Percentiles rank a stretch among this genome's conserved stretches.
Conservation (phyloP, 148 eudicot genomes). For the Polygonum aviculare region DNA sequence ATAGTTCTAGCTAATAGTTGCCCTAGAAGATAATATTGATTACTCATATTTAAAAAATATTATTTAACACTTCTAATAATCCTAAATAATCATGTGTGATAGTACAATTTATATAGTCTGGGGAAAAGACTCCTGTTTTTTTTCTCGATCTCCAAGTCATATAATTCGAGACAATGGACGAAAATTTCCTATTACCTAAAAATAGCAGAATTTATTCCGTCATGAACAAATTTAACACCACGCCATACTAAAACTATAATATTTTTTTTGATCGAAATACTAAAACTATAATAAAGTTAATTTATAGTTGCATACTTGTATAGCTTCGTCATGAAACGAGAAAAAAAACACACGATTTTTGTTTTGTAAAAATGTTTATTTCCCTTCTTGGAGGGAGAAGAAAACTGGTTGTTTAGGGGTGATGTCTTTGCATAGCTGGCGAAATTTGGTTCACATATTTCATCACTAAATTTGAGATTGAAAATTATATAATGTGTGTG, state of each 20-base stretch:
- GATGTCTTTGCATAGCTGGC: not conserved
- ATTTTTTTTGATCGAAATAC: too few relatives aligned
- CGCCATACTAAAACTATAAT: too few relatives aligned
- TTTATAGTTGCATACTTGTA: not conserved
- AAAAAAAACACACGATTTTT: not conserved
- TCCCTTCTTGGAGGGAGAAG: not conserved
- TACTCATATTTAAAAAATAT: not conserved
- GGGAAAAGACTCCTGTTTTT: too few relatives aligned
- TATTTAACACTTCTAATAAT: not conserved
- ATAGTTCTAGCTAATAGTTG: not conserved
- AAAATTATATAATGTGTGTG: not conserved
- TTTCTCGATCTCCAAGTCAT: not conserved
- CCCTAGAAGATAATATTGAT: not conserved
- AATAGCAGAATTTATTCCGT: too few relatives aligned
- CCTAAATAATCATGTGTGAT: not conserved
- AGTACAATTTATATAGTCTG: not conserved
- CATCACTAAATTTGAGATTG: not conserved
- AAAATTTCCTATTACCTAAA: not conserved
- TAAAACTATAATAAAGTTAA: too few relatives aligned
- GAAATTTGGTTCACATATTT: not conserved
- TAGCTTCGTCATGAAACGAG: not conserved
- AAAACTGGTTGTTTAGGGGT: not conserved
- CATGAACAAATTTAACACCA: too few relatives aligned
- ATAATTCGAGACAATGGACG: too few relatives aligned
- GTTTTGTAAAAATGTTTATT: not conserved